phyloP scores from a whole-genome alignment of 805 yeast genomes.

The Ogataea nitratoaversa region DNA sequence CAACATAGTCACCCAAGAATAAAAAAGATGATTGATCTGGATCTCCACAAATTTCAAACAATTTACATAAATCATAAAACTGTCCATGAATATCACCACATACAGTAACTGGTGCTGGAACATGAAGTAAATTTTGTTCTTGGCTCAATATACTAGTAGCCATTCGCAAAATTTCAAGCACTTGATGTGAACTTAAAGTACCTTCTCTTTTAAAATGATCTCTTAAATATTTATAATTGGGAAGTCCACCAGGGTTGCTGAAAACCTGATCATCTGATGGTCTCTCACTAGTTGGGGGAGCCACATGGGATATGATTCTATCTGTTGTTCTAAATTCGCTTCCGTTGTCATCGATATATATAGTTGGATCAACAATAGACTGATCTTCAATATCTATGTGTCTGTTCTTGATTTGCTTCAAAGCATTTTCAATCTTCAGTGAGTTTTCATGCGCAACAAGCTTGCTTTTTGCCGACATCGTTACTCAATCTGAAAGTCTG shows the following conservation, averaged over 20 bases:
- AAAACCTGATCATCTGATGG: slow-evolving; percentile 74
- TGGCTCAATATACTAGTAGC: slow-evolving; percentile 59
- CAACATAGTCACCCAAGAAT: slow-evolving; percentile 93
- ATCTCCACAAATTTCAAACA: slow-evolving; percentile 91
- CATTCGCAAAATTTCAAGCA: slow-evolving; percentile 54
- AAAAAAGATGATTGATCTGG: slow-evolving; percentile 72
- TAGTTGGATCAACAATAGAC: slow-evolving; percentile 27
- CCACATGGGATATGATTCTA: slow-evolving; percentile 51
- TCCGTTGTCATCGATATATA: slow-evolving; percentile 58
- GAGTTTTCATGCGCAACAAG: slow-evolving; percentile 37
- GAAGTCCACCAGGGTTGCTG: slow-evolving; percentile 51
- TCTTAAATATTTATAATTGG: slow-evolving; percentile 66
- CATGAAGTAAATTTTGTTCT: slow-evolving; percentile 77
- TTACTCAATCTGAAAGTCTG: too few relatives aligned
- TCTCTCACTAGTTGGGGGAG: slow-evolving; percentile 58
- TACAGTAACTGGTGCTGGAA: slow-evolving; percentile 91
- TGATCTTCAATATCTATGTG: slow-evolving; percentile 10
- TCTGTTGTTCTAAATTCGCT: slow-evolving; percentile 49
- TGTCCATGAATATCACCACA: slow-evolving; percentile 99
- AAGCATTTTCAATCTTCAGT: slow-evolving; percentile 60
- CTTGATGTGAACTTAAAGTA: slow-evolving; percentile 66
- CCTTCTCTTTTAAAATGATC: slow-evolving; percentile 82
- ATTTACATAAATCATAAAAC: slow-evolving; percentile 80
- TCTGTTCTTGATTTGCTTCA: slow-evolving; percentile 53
- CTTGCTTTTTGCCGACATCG: neutral